Evolutionary conservation across 1,139 yeast species (phyloP), one percentile per base, ranked within the genome.

Genomic region (Meyerozyma guilliermondii): DNA sequence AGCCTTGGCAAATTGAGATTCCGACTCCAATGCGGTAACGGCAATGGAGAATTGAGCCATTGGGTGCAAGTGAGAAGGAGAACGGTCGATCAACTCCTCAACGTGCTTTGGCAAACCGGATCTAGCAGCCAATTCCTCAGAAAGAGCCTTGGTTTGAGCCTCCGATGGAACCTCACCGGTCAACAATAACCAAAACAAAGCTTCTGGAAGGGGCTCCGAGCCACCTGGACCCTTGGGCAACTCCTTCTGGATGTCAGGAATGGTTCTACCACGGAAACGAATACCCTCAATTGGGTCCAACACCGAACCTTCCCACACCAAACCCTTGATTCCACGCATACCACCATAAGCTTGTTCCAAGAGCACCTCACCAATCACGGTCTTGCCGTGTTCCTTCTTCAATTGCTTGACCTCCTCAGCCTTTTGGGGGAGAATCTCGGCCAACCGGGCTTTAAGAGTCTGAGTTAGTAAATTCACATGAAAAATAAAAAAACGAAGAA

Each of bases 221-320:
- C 96, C 94, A 66, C 92, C 95, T 56, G 87, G 85, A 49, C 86
- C 96, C 74, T 84, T 85, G 74, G 98, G 98, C 62, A 92, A 81
- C 71, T 84, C 88, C 64, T 80, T 77, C 71, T 87, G 95, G 65
- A 91, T 81, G 60, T 92, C 98, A 54, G 98, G 97, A 59, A 92
- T 92, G 59, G 98, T 91, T 73, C 84, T 81, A 61, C 98, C 98
- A 76, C 98, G 88, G 83, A 92, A 92, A 67, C 97, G 84, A 67
- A 92, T 92, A 63, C 98, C 98, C 74, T 92, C 98, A 55, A 85
- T 85, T 56, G 98, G 95, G 72, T 92, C 98, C 67, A 92, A 79
- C 45, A 92, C 98, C 45, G 98, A 91, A 60, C 98, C 98, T 78
- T 92, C 98, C 98, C 98, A 92, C 49, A 92, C 97, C 58, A 92